phyloP scores from a whole-genome alignment of 805 yeast genomes.

The Saccharomycopsis olivae region DNA sequence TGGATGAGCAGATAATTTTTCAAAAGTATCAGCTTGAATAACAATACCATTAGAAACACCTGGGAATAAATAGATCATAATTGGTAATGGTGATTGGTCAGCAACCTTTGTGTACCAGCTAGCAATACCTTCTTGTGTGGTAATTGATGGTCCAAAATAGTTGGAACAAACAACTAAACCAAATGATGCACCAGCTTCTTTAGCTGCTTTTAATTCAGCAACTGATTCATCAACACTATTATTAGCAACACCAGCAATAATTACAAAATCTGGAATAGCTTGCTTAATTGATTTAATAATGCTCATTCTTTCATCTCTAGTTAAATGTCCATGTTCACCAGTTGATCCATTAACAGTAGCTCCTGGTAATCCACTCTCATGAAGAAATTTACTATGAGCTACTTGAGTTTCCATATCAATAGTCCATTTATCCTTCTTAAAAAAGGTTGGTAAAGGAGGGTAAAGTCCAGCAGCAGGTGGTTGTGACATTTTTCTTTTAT shows the following conservation, averaged over 20 bases:
- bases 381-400: conserved; percentile 24
- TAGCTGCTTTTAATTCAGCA: conserved; percentile 22
- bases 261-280: conserved; percentile 26
- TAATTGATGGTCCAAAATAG: conserved; percentile 26
- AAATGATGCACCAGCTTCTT: conserved; percentile 28
- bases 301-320: conserved; percentile 24
- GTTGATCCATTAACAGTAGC: conserved; percentile 30
- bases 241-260: conserved; percentile 28
- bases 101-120: conserved; percentile 27
- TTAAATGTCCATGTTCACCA: conserved; percentile 30
- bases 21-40: conserved; percentile 22
- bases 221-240: conserved; percentile 23
- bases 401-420: conserved; percentile 24
- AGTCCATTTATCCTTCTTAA: conserved; percentile 31
- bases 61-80: conserved; percentile 29
- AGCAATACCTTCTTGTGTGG: conserved; percentile 26
- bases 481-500: conserved; percentile 15
- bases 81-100: conserved; percentile 26
- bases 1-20: conserved; percentile 24
- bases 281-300: conserved; percentile 24
- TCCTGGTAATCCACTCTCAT: conserved; percentile 25
- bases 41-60: conserved; percentile 28
- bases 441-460: conserved; percentile 46
- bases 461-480: conserved; percentile 34
- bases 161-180: conserved; percentile 27